A percentile compares a stretch with the other conserved stretches of the same genome.
Evolutionary conservation across 164 flowering plant species (phyloP).

Genomic region (Echeveria elegans): DNA sequence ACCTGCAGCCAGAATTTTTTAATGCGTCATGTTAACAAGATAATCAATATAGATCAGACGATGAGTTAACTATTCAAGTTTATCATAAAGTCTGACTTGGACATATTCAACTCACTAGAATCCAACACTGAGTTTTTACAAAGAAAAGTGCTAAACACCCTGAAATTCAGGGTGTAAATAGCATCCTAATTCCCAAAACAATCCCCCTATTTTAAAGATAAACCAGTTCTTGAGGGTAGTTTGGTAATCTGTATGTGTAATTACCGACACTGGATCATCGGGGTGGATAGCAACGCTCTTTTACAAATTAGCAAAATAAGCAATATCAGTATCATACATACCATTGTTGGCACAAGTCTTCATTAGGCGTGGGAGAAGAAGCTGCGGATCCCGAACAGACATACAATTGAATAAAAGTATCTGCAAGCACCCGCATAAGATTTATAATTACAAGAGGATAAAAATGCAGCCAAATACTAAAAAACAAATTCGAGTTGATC

Average conservation of each 20-base stretch:
- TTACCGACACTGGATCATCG: too few species aligned
- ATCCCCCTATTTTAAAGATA: too few species aligned
- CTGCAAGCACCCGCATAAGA: conserved; percentile 36
- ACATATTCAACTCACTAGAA: neutral
- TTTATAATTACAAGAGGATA: neutral
- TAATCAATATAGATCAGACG: neutral
- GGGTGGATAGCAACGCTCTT: too few species aligned
- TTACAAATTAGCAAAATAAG: neutral
- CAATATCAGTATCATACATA: conserved; percentile 29
- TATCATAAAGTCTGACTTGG: too few species aligned
- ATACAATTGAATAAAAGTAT: conserved; percentile 89
- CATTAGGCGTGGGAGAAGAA: conserved; percentile 66
- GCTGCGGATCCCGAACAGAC: conserved; percentile 87
- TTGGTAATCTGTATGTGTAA: too few species aligned
- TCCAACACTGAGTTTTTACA: neutral
- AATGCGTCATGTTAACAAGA: neutral
- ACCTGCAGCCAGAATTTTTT: conserved; percentile 36
- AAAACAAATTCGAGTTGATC: neutral
- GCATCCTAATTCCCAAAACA: too few species aligned
- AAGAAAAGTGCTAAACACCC: too few species aligned
- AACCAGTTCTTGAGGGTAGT: too few species aligned
- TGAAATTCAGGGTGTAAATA: too few species aligned
- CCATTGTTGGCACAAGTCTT: conserved; percentile 76
- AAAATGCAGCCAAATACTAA: neutral
- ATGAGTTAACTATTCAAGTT: too few species aligned